These are phyloP conservation scores for Phaeolepiota aurea DNA, from an alignment of 768 basidiomycete species.

Conservation along the genomic window DNA sequence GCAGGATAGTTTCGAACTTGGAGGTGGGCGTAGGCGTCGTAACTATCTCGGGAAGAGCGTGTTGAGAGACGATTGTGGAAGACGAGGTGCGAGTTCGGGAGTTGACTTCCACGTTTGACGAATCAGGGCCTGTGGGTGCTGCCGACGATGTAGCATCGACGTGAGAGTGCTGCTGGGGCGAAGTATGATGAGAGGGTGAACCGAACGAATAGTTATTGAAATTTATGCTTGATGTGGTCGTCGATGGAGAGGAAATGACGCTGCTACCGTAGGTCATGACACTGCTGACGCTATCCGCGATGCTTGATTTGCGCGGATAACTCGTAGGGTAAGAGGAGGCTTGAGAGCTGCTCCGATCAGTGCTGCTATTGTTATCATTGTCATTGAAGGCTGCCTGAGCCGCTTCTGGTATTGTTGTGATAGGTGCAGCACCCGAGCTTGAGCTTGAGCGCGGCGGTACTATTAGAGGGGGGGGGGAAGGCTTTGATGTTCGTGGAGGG, in stretches of 20 bases:
- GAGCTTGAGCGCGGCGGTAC: constrained; percentile 27
- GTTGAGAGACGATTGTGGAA: constrained; percentile 1
- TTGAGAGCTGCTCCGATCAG: constrained; percentile 5
- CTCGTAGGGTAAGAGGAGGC: constrained; percentile 10
- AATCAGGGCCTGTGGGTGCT: constrained; percentile 11
- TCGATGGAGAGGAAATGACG: constrained; percentile 10
- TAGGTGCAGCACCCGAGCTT: constrained; percentile 21
- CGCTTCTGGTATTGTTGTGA: constrained; percentile 20
- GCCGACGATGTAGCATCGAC: constrained; percentile 4
- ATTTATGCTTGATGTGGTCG: constrained; percentile 3
- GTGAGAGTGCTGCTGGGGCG: constrained; percentile 6
- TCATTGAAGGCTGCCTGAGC: constrained; percentile 16
- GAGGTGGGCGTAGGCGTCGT: constrained; percentile 14
- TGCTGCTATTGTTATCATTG: constrained; percentile 1
- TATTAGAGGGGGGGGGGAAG: constrained; percentile 25
- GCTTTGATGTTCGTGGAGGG: constrained; percentile 19
- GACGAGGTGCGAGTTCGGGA: constrained; percentile 4
- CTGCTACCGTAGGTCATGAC: constrained; percentile 14
- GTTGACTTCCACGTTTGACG: constrained; percentile 7
- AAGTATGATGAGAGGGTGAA: constrained; percentile 1
- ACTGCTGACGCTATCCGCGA: constrained; percentile 27
- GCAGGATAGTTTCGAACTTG: constrained; percentile 11
- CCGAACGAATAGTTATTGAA: neutral
- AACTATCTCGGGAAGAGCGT: constrained; percentile 9
- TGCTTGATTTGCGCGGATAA: constrained; percentile 26